A percentile compares a stretch with the other conserved stretches of the same genome.
Conservation (phyloP, 2,329 filamentous ascomycete species). For the Trichophyton mentagrophytes region DNA sequence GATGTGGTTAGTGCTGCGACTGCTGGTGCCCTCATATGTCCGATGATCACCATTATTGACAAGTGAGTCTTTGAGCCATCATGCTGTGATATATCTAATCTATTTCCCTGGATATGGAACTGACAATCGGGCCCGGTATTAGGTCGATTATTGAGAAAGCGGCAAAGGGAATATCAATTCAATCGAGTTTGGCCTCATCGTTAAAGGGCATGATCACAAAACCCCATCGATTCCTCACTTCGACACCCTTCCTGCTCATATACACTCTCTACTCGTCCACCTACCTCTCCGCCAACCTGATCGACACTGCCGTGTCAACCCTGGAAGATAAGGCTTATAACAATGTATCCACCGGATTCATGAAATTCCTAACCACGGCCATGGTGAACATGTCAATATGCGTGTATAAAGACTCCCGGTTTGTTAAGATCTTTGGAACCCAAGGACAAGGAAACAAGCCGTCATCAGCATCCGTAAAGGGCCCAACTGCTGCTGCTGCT, state of each 20-base stretch:
- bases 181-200: slow-evolving; percentile 29
- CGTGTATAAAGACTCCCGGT: slow-evolving; percentile 80
- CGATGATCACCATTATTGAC: slow-evolving; percentile 78
- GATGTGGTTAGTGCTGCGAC: slow-evolving; percentile 57
- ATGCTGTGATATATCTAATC: not conserved
- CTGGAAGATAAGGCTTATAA: slow-evolving; percentile 43
- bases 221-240: slow-evolving; percentile 33
- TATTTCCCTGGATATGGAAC: not conserved
- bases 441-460: slow-evolving; percentile 17
- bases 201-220: slow-evolving; percentile 28
- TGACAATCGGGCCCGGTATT: not conserved
- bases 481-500: not conserved
- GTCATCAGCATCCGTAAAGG: slow-evolving; percentile 7
- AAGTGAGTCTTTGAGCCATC: slow-evolving; percentile 41
- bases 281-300: slow-evolving; percentile 74
- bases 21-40: slow-evolving; percentile 65
- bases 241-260: slow-evolving; percentile 38
- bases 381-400: slow-evolving; percentile 74
- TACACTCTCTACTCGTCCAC: slow-evolving; percentile 68
- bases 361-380: slow-evolving; percentile 71
- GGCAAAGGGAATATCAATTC: slow-evolving; percentile 32
- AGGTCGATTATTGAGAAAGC: slow-evolving; percentile 41
- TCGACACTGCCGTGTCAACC: slow-evolving; percentile 70
- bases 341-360: slow-evolving; percentile 55
- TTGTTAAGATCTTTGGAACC: slow-evolving; percentile 69